Conservation (phyloP, 768 basidiomycete genomes). For the Auricularia cornea region DNA sequence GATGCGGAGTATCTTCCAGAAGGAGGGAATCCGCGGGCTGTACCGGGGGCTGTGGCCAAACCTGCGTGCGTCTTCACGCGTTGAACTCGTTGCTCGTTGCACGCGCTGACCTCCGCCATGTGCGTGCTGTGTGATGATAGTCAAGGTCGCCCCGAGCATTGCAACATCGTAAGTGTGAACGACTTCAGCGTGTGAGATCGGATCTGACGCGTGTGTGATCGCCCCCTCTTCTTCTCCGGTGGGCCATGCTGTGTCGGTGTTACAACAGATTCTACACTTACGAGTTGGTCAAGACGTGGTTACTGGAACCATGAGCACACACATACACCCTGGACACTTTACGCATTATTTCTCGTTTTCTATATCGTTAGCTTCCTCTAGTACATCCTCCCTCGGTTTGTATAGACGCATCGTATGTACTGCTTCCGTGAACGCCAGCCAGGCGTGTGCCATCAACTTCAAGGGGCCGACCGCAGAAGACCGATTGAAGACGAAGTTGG, state of each 20-base stretch:
- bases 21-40: slow-evolving; percentile 69
- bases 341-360: background rate
- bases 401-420: background rate
- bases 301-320: slow-evolving; percentile 14
- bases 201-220: background rate
- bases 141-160: slow-evolving; percentile 87
- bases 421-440: too few relatives aligned
- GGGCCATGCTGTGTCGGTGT: background rate
- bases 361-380: background rate
- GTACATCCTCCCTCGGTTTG: background rate
- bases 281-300: slow-evolving; percentile 52
- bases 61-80: slow-evolving; percentile 47
- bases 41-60: slow-evolving; percentile 89
- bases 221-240: background rate
- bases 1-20: slow-evolving; percentile 52
- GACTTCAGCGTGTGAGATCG: background rate
- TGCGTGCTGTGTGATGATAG: slow-evolving; percentile 28
- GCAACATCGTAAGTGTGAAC: slow-evolving; percentile 45
- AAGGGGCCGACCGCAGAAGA: background rate
- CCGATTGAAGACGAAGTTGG: background rate
- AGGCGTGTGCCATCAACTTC: background rate
- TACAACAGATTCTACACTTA: slow-evolving; percentile 57
- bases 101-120: slow-evolving; percentile 1
- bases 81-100: slow-evolving; percentile 3
- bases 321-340: background rate